Percentiles rank a stretch among this genome's conserved stretches.
These are phyloP conservation scores for Trichoderma gracile DNA, from an alignment of 2,329 filamentous ascomycete genomes.

Conservation along the genomic window DNA sequence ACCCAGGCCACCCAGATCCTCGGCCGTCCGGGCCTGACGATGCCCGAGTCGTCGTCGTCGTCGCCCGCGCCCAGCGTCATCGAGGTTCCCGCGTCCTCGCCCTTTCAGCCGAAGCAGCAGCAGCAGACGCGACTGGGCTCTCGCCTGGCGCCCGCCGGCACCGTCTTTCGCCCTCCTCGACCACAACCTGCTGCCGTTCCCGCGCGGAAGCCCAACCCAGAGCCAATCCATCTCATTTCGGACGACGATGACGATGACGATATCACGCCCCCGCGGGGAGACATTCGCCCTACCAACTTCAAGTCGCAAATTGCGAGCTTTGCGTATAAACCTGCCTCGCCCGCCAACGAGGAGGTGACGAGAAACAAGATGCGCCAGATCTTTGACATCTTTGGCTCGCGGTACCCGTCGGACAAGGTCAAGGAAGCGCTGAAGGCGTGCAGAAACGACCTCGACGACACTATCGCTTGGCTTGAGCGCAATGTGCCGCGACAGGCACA, in stretches of 20 bases:
- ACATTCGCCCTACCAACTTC: constrained; percentile 63
- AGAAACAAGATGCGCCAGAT: constrained; percentile 41
- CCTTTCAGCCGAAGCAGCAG: constrained; percentile 51
- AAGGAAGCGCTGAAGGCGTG: constrained; percentile 39
- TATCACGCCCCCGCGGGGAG: constrained; percentile 55
- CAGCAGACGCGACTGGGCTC: constrained; percentile 45
- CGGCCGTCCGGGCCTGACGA: constrained; percentile 41
- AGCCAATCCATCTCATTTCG: constrained; percentile 51
- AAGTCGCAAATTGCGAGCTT: constrained; percentile 44
- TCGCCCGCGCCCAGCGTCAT: constrained; percentile 52
- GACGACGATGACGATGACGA: constrained; percentile 54
- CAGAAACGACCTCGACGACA: constrained; percentile 41
- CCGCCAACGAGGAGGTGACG: constrained; percentile 41
- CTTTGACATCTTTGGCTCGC: constrained; percentile 40
- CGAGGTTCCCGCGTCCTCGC: constrained; percentile 89
- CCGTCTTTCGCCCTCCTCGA: constrained; percentile 60
- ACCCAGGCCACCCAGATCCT: constrained; percentile 54
- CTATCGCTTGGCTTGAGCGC: constrained; percentile 37
- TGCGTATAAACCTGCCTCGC: constrained; percentile 48
- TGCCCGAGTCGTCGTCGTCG: constrained; percentile 44
- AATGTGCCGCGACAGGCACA: constrained; percentile 23
- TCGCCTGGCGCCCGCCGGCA: constrained; percentile 74
- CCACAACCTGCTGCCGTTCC: constrained; percentile 28
- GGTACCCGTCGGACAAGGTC: constrained; percentile 36
- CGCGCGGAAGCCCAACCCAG: constrained; percentile 41